Evolutionary conservation across 257 asterid genomes (phyloP), one percentile per base, ranked within the genome.

Genomic region (Agastache rugosa): DNA sequence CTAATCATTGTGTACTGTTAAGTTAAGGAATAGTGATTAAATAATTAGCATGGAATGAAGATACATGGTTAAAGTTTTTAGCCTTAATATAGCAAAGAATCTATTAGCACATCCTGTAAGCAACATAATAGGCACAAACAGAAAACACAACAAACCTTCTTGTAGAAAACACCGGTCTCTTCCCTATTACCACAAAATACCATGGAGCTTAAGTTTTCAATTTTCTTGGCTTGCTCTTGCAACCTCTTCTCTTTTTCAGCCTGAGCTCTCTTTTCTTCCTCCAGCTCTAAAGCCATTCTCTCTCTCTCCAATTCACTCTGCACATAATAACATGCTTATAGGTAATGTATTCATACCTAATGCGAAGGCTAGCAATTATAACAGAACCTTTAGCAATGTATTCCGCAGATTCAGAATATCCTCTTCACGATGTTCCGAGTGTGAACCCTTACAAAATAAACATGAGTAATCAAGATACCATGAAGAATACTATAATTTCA

Each of bases 301-400:
- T 94, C 98, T 77, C 98, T 88, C 86, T 94, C 98, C 85, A 90
- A 77, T 79, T 94, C 99, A 83, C 92, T 90, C 99, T 94, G 75
- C 56, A 29, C 34, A 78, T 25, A 60, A 64, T 60, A 73, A 59
- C 47, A 75, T 48, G 75, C 54, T 48, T 39, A 69, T 53, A 74
- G 17, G 54, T 35, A 72, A 44, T 29, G 69, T 69, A 60, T 11
- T 19, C 15, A 12, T 25, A 47, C 14, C 59, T 71, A 63, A 71
- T 72, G 47, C 67, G 60, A 77, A 56, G 75, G 37, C 39, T 10
- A 78, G 58, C n/a, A 69, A 77, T 51, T 12, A 77, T 48, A 71
- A 66, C 29, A 78, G 23, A 72, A 94, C 99, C 97, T 90, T 90
- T 67, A 92, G 88, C 83, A 94, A 83, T 80, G 96, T 91, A 85